Evolutionary conservation across 1,284 basidiomycete genomes (phyloP).

Genomic region (Pterulicium gracile): DNA sequence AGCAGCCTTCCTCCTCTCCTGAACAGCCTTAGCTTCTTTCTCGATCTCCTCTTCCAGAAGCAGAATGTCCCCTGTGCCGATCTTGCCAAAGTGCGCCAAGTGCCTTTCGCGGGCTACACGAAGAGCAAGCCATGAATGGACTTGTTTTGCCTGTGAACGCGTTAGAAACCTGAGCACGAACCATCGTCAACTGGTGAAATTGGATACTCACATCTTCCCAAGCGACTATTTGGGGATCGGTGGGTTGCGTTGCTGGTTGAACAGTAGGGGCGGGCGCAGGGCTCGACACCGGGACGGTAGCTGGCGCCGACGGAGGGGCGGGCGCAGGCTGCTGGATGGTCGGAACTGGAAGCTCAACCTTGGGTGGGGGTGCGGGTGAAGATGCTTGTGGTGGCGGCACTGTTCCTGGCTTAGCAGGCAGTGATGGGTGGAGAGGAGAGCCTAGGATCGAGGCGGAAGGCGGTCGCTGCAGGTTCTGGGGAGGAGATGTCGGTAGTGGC

Average conservation of each 20-base stretch:
- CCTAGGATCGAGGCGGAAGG: constrained; percentile 10
- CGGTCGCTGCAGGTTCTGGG: constrained; percentile 17
- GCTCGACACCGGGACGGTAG: background rate
- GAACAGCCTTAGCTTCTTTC: constrained; percentile 34
- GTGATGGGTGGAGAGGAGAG: constrained; percentile 52
- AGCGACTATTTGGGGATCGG: background rate
- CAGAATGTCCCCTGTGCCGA: constrained; percentile 65
- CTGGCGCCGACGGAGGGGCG: background rate
- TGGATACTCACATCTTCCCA: background rate
- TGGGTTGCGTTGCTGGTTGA: background rate
- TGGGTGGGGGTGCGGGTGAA: constrained; percentile 10
- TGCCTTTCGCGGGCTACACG: constrained; percentile 62
- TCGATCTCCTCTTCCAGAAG: constrained; percentile 61
- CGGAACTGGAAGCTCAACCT: background rate
- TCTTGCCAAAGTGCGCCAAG: constrained; percentile 63
- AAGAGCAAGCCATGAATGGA: constrained; percentile 70
- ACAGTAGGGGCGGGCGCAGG: background rate
- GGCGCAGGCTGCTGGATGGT: background rate
- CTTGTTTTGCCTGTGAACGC: constrained; percentile 53
- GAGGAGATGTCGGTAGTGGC: constrained; percentile 13
- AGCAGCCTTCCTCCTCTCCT: constrained; percentile 13
- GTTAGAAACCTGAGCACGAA: too few relatives aligned
- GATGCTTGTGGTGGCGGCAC: constrained; percentile 11
- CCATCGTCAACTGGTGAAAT: too few relatives aligned
- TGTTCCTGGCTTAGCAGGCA: constrained; percentile 32